Conservation (phyloP, 2,329 filamentous ascomycete species). For the Cercospora zeae-maydis region DNA sequence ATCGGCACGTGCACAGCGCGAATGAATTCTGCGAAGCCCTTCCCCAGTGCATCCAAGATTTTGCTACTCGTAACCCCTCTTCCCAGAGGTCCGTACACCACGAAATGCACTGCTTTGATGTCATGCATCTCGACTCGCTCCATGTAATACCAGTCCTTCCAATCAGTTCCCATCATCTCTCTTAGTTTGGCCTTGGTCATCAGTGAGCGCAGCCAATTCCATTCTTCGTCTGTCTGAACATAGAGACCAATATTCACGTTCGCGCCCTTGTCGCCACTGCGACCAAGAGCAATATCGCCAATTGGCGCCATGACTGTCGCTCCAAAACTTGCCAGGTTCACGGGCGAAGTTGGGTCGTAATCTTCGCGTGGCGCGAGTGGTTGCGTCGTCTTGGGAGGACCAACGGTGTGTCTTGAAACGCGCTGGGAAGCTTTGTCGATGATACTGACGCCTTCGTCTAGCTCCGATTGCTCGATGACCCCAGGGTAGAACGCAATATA, state of each 20-base stretch:
- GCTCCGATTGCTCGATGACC: slow-evolving; percentile 23
- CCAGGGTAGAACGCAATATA: slow-evolving; percentile 30
- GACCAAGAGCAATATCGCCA: slow-evolving; percentile 34
- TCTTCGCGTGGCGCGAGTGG: slow-evolving; percentile 22
- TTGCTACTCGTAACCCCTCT: slow-evolving; percentile 27
- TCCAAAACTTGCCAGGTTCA: slow-evolving; percentile 35
- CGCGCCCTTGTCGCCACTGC: slow-evolving; percentile 35
- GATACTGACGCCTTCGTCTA: slow-evolving; percentile 25
- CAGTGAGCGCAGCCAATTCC: slow-evolving; percentile 32
- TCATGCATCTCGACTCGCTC: slow-evolving; percentile 41
- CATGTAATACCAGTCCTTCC: slow-evolving; percentile 31
- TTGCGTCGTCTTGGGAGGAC: slow-evolving; percentile 26
- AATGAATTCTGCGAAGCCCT: slow-evolving; percentile 28
- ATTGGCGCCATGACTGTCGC: slow-evolving; percentile 37
- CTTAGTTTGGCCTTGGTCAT: slow-evolving; percentile 28
- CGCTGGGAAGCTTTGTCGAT: slow-evolving; percentile 20
- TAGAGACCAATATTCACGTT: slow-evolving; percentile 39
- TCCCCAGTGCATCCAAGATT: slow-evolving; percentile 27
- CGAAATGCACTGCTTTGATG: slow-evolving; percentile 42
- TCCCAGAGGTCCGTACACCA: slow-evolving; percentile 27
- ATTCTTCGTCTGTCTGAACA: slow-evolving; percentile 35
- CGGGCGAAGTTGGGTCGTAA: slow-evolving; percentile 35
- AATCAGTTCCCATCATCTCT: slow-evolving; percentile 32
- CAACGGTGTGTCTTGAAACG: slow-evolving; percentile 23
- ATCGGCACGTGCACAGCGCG: slow-evolving; percentile 25